Evolutionary conservation across 805 yeast genomes (phyloP).

Genomic region (Saturnispora silvae): DNA sequence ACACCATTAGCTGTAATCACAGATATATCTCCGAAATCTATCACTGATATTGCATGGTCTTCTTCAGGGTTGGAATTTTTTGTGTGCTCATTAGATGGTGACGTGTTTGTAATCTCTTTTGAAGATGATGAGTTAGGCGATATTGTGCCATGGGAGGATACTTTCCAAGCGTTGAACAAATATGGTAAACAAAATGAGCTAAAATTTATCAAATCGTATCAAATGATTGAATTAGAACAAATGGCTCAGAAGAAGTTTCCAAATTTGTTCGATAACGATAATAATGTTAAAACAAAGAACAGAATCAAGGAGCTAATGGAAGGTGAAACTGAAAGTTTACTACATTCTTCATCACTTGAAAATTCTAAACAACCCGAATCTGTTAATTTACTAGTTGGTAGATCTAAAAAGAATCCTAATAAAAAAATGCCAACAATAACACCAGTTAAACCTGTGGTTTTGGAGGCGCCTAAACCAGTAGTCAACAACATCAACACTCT

Average conservation of each 20-base stretch:
- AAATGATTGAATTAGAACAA: conserved; percentile 67
- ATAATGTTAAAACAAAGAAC: neutral
- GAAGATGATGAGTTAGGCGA: conserved; percentile 54
- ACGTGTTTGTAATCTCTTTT: conserved; percentile 58
- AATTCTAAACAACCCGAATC: conserved; percentile 4
- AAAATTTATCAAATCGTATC: conserved; percentile 79
- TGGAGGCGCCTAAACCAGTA: neutral
- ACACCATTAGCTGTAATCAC: conserved; percentile 73
- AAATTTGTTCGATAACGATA: conserved; percentile 4
- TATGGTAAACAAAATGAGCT: conserved; percentile 85
- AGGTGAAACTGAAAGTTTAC: conserved; percentile 9
- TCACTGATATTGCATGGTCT: conserved; percentile 86
- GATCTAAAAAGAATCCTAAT: conserved; percentile 25
- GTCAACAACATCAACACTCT: conserved; percentile 8
- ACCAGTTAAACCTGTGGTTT: conserved; percentile 1
- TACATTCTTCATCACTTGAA: conserved; percentile 2
- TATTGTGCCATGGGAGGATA: conserved; percentile 50
- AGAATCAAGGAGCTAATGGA: conserved; percentile 36
- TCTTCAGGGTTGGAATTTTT: conserved; percentile 70
- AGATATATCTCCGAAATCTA: conserved; percentile 64
- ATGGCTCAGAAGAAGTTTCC: conserved; percentile 29
- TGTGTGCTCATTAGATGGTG: conserved; percentile 76
- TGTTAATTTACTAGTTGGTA: conserved; percentile 21
- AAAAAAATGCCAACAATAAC: conserved; percentile 15
- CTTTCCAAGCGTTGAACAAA: conserved; percentile 59